Evolutionary conservation across 306 rosid genomes (phyloP).

Genomic region (Quercus bicolor): DNA sequence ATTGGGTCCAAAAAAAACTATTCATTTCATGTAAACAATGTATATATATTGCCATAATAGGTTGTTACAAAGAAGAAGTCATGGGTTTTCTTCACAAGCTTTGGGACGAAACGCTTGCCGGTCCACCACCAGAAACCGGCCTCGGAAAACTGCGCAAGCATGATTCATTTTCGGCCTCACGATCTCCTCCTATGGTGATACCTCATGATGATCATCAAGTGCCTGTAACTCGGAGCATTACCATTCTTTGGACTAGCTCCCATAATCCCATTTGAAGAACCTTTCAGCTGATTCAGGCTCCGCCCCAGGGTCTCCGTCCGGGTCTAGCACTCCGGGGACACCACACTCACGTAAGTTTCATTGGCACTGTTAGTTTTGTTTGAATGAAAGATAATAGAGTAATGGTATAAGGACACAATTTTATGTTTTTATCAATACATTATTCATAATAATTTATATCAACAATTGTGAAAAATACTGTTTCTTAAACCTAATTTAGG

Average conservation of each 20-base stretch:
- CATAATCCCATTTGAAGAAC: background rate
- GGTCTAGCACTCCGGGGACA: conserved; percentile 42
- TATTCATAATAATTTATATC: too few species aligned
- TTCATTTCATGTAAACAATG: background rate
- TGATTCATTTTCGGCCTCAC: conserved; percentile 36
- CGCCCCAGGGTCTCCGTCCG: conserved; percentile 32
- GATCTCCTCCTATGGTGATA: conserved; percentile 19
- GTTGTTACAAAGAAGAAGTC: conserved; percentile 28
- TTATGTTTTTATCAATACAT: too few species aligned
- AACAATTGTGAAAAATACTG: too few species aligned
- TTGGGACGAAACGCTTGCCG: conserved; percentile 98
- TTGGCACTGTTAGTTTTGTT: background rate
- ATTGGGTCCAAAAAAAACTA: background rate
- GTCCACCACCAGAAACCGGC: conserved; percentile 89
- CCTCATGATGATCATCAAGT: conserved; percentile 17
- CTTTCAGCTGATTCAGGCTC: conserved; percentile 22
- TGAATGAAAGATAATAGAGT: background rate
- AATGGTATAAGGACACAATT: too few species aligned
- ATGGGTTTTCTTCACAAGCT: conserved; percentile 88
- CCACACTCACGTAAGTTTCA: conserved; percentile 52
- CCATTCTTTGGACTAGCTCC: conserved; percentile 41
- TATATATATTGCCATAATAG: background rate
- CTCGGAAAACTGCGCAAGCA: conserved; percentile 78
- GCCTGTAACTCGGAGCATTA: conserved; percentile 62
- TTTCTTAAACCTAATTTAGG: too few species aligned